Evolutionary conservation across 2,329 filamentous ascomycete species (phyloP).

Genomic region (Xylaria digitata): DNA sequence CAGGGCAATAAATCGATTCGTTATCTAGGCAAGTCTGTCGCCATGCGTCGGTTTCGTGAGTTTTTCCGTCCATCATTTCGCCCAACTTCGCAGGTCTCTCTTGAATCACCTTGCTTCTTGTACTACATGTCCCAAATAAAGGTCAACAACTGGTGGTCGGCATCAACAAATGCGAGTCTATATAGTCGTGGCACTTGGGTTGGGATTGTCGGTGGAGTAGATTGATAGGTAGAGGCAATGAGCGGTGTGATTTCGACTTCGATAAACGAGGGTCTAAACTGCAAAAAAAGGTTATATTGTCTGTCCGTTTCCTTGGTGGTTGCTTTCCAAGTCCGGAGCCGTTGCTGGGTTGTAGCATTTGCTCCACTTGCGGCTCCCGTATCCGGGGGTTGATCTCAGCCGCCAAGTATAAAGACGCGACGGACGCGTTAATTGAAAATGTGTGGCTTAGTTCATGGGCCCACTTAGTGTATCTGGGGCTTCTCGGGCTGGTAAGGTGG

Average conservation of each 20-base stretch:
- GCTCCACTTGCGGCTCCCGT: slow-evolving; percentile 24
- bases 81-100: slow-evolving; percentile 19
- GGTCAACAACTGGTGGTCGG: not conserved
- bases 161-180: not conserved
- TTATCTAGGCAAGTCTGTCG: slow-evolving; percentile 45
- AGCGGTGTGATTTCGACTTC: not conserved
- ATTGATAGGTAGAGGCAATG: not conserved
- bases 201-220: not conserved
- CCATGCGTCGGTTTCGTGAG: slow-evolving; percentile 38
- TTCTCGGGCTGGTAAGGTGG: not conserved
- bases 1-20: slow-evolving; percentile 62
- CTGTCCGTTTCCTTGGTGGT: slow-evolving; percentile 6
- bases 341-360: slow-evolving; percentile 27
- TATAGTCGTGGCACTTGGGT: not conserved
- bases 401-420: slow-evolving; percentile 18
- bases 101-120: slow-evolving; percentile 10
- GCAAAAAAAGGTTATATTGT: not conserved
- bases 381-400: slow-evolving; percentile 2
- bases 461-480: no score
- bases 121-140: slow-evolving; percentile 26
- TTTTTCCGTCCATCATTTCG: slow-evolving; percentile 40
- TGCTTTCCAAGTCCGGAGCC: not conserved
- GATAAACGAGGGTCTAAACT: slow-evolving; percentile 11
- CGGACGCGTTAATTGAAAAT: slow-evolving; percentile 47
- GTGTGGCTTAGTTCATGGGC: slow-evolving; percentile 33